Base-by-base conservation (phyloP, 805 yeast genomes). In the Kodamaea kaohsiungensis region DNA sequence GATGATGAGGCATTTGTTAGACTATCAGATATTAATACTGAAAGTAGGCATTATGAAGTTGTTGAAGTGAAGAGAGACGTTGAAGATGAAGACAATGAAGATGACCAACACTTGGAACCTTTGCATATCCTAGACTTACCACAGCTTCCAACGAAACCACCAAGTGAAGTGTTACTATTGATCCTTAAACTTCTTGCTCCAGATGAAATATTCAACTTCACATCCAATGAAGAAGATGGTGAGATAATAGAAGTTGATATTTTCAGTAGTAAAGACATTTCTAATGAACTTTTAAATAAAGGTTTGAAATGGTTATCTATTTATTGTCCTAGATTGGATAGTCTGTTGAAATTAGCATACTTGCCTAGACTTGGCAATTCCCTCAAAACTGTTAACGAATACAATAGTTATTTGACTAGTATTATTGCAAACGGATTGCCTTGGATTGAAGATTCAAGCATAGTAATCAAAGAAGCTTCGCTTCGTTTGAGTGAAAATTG, bases 401-500 rank as follows among this genome's bases (percentile, higher is more conserved):
- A 79, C 52, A 76, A 81, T 60, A 61, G 74, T 25, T 81, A 80
- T 66, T 59, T 86, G 40, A 81, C 88, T 16, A 69, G 70, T 46
- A 62, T 84, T 13, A 67, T 84, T 18, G 66, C 90, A 0, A 74
- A 76, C 1, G 73, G 79, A 1, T 65, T 89, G 48, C 56, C 61
- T 0, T 81, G 88, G 85, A 60, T 82, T 1, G 72, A 66, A 2
- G 64, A 63, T 6, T 69, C 66, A 40, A 78, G 75, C 10, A 56
- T 57, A 2, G 74, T 92, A 10, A 68, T 83, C 57, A 77, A 81
- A 30, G 68, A 77, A 50, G 85, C 95, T 0, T 80, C 96, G 15
- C 61, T 76, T 18, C 68, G 96, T 43, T 77, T 93, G 22, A 82
- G 96, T 0, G 95, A 90, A 59, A 84, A 85, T 56, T 88, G 96